Evolutionary conservation across 768 basidiomycete genomes (phyloP).

Genomic region (Tricholomella constricta): DNA sequence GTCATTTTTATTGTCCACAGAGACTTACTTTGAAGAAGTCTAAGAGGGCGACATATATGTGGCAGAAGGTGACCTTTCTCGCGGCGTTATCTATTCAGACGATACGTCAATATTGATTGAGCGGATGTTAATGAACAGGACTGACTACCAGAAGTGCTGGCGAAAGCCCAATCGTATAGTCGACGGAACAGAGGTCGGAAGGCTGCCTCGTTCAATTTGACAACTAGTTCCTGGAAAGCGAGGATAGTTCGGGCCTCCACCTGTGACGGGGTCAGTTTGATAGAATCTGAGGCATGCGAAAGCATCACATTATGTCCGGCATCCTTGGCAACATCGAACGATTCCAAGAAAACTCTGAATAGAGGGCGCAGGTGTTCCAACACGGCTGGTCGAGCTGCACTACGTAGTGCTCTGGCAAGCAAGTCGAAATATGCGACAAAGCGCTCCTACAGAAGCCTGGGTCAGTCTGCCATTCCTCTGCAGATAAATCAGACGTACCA

Average conservation of each 20-base stretch:
- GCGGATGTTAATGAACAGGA: not conserved
- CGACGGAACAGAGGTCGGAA: conserved; percentile 93
- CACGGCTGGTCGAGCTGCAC: conserved; percentile 63
- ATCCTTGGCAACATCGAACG: conserved; percentile 58
- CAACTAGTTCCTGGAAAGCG: conserved; percentile 86
- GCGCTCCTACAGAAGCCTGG: conserved; percentile 27
- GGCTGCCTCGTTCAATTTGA: conserved; percentile 88
- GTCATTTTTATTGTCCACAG: not conserved
- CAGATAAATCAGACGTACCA: conserved; percentile 29
- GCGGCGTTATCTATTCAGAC: conserved; percentile 33
- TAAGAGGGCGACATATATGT: conserved; percentile 70
- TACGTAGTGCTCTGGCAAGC: conserved; percentile 63
- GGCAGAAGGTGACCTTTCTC: conserved; percentile 73
- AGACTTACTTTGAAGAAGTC: conserved; percentile 82
- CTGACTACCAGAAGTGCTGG: conserved; percentile 46
- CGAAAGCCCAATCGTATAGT: conserved; percentile 94
- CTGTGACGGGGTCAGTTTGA: conserved; percentile 31
- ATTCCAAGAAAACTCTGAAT: conserved; percentile 80
- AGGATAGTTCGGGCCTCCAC: conserved; percentile 55
- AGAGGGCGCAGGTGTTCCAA: conserved; percentile 64
- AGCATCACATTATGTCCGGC: conserved; percentile 16
- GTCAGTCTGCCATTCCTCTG: conserved; percentile 3
- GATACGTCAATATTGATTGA: not conserved
- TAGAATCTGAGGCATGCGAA: not conserved
- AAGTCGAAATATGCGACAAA: conserved; percentile 66